A percentile compares a stretch with the other conserved stretches of the same genome.
Conservation (phyloP, 1,284 basidiomycete genomes). For the Malassezia furfur region DNA sequence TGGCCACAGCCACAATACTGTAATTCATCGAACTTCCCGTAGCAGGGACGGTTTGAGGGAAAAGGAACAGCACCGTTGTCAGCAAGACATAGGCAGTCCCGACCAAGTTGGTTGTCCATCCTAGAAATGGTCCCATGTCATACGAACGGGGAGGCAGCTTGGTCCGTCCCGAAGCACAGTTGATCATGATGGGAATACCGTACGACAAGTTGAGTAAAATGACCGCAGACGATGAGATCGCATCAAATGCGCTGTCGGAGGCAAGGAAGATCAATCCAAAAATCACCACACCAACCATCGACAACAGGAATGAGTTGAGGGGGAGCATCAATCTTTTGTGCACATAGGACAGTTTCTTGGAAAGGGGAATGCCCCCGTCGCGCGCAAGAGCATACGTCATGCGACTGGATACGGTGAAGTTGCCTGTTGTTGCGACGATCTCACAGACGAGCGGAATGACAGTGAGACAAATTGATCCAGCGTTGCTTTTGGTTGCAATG, state of each 20-base stretch:
- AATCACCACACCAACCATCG: slow-evolving; percentile 51
- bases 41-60: background rate
- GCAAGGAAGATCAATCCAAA: slow-evolving; percentile 52
- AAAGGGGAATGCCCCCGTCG: slow-evolving; percentile 60
- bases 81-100: slow-evolving; percentile 45
- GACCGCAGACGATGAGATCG: slow-evolving; percentile 50
- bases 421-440: slow-evolving; percentile 37
- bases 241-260: slow-evolving; percentile 53
- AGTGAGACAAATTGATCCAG: slow-evolving; percentile 58
- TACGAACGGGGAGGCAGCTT: background rate
- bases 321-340: slow-evolving; percentile 48
- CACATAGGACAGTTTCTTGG: slow-evolving; percentile 53
- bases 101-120: slow-evolving; percentile 45
- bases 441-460: slow-evolving; percentile 50
- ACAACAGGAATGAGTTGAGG: slow-evolving; percentile 55
- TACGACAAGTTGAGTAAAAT: slow-evolving; percentile 52
- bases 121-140: background rate
- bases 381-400: slow-evolving; percentile 64
- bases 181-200: slow-evolving; percentile 48
- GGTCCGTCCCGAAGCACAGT: slow-evolving; percentile 3
- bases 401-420: slow-evolving; percentile 56
- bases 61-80: background rate
- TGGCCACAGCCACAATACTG: background rate
- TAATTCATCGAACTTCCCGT: background rate
- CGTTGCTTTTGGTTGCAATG: slow-evolving; percentile 56